These are phyloP conservation scores for Alternaria alternata DNA, from an alignment of 2,329 filamentous ascomycete genomes.

Conservation along the genomic window DNA sequence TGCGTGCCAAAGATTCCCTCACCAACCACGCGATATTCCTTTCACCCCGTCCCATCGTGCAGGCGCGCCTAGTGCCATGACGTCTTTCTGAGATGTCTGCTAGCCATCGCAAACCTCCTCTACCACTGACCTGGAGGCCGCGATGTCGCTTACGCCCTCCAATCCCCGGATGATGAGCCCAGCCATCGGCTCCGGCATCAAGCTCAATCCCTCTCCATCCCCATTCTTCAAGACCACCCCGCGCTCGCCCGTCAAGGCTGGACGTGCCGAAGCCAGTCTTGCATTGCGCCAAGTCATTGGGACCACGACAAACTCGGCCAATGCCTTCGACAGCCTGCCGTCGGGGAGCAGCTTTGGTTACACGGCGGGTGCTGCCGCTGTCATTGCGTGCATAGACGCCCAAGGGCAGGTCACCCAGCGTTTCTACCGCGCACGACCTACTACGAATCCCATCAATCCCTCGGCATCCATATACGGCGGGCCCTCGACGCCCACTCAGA, in stretches of 20 bases:
- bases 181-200: constrained; percentile 49
- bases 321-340: constrained; percentile 83
- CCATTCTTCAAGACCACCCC: constrained; percentile 68
- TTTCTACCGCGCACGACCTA: constrained; percentile 87
- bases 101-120: constrained; percentile 32
- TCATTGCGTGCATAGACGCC: constrained; percentile 81
- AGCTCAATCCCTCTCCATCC: constrained; percentile 72
- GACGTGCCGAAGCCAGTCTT: constrained; percentile 60
- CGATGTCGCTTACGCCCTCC: constrained; percentile 52
- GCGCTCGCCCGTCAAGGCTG: constrained; percentile 67
- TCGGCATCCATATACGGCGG: constrained; percentile 61
- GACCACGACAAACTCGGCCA: constrained; percentile 84
- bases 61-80: constrained; percentile 36
- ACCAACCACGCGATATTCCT: constrained; percentile 25
- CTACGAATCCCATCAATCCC: constrained; percentile 71
- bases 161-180: constrained; percentile 54
- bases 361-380: constrained; percentile 91
- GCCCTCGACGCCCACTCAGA: constrained; percentile 62
- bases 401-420: constrained; percentile 73
- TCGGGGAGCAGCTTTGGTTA: constrained; percentile 80
- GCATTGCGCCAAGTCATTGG: constrained; percentile 87
- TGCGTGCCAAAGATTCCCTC: constrained; percentile 28
- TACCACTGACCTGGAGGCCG: constrained; percentile 38
- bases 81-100: constrained; percentile 39
- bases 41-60: constrained; percentile 11